phyloP scores from a whole-genome alignment of 371 early-diverging fungal genomes.

The Sporodiniella umbellata region DNA sequence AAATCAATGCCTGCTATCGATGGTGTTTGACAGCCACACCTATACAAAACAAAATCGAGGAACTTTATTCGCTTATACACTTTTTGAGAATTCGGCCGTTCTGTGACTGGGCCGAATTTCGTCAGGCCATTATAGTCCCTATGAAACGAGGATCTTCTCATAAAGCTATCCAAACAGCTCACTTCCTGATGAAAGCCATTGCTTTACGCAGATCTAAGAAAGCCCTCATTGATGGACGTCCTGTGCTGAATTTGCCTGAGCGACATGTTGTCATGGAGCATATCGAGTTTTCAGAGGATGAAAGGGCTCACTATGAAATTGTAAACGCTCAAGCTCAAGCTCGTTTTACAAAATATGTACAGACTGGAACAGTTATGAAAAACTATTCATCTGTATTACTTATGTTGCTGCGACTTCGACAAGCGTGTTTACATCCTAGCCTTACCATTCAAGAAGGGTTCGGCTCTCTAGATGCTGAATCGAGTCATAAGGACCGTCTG shows the following conservation, averaged over 20 bases:
- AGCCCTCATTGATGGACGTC: slow-evolving; percentile 59
- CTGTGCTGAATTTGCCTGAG: slow-evolving; percentile 59
- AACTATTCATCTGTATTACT: slow-evolving; percentile 55
- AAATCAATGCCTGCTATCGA: slow-evolving; percentile 62
- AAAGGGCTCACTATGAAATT: slow-evolving; percentile 58
- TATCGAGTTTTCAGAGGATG: slow-evolving; percentile 56
- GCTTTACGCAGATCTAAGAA: slow-evolving; percentile 68
- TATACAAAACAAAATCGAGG: slow-evolving; percentile 88
- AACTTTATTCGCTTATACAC: slow-evolving; percentile 77
- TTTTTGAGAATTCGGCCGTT: slow-evolving; percentile 75
- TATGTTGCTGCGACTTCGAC: slow-evolving; percentile 36
- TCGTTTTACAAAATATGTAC: slow-evolving; percentile 46
- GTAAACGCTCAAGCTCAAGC: slow-evolving; percentile 50
- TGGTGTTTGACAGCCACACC: slow-evolving; percentile 82
- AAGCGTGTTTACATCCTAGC: slow-evolving; percentile 38
- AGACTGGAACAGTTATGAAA: slow-evolving; percentile 53
- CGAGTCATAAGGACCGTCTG: slow-evolving; percentile 1
- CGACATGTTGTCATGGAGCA: slow-evolving; percentile 53
- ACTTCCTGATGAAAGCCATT: slow-evolving; percentile 45
- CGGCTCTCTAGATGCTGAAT: background rate
- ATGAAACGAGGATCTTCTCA: slow-evolving; percentile 20
- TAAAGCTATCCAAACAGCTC: slow-evolving; percentile 32
- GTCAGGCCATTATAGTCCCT: slow-evolving; percentile 47
- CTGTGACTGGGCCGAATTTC: slow-evolving; percentile 53
- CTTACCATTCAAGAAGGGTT: slow-evolving; percentile 23